Evolutionary conservation across 768 basidiomycete genomes (phyloP), one percentile per base, ranked within the genome.

Genomic region (Hemileccinum rubropunctum): DNA sequence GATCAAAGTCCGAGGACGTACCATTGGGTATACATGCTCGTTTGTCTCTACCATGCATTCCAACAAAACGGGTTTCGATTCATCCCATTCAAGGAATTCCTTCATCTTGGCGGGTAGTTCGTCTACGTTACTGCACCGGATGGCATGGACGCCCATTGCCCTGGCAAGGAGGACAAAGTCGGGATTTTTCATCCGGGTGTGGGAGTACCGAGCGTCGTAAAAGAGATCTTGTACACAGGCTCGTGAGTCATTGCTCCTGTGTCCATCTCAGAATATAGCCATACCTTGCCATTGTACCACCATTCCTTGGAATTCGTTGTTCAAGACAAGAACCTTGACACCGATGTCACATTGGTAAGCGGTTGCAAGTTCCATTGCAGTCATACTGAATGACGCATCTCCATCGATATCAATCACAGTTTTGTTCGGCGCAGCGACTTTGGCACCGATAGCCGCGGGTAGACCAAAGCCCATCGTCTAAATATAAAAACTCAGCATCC

Each of bases 221-320:
- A 99, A 99, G 11, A 99, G 81, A 68, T 98, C 95, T 62, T 78
- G 58, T 7, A 26, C 10, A 37, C 17, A 40, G 3, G 30, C 30
- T n/a, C 14, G 35, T 61, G 12, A 60, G 47, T 33, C 35, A 46
- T 2, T 12, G 15, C 1, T 14, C 20, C 15, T 6, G n/a, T 41
- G 9, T 13, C 9, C 8, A 18, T 27, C 32, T 21, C 33, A 47
- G 21, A 35, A 35, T 12, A 50, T 15, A 27, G 12, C 64, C 77
- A 43, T 51, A 92, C 91, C 91, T 79, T 98, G 97, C 97, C 95
- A 98, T 76, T 99, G 97, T 28, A 91, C 74, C 12, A 98, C 97
- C 97, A 99, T 99, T 47, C 97, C 97, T 70, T 97, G 95, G 80
- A 94, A 97, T 64, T 95, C 92, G 70, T 97, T 98, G 77, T 97